Evolutionary conservation across 805 yeast genomes (phyloP).

Genomic region (Starmerella tilneyi): DNA sequence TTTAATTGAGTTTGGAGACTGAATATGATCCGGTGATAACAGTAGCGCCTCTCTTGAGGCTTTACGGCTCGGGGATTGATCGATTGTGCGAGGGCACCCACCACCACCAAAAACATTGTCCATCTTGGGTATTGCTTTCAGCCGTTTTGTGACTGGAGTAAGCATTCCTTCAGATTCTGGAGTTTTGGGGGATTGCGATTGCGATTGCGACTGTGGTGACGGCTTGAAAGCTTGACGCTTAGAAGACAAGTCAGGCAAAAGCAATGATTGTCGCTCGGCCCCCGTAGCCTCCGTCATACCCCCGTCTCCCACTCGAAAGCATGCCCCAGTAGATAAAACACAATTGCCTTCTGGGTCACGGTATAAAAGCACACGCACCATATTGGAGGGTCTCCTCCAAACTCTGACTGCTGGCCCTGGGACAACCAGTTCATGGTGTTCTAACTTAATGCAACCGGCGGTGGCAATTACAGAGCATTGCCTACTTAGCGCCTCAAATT

Average conservation of each 20-base stretch:
- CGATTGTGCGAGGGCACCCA: no score
- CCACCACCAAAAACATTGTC: no score
- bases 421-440: background rate
- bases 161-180: background rate
- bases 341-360: background rate
- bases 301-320: background rate
- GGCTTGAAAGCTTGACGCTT: no score
- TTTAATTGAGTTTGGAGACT: no score
- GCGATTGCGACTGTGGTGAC: no score
- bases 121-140: no score
- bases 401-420: constrained; percentile 9
- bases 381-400: background rate
- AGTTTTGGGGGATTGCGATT: background rate
- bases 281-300: background rate
- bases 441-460: constrained; percentile 3
- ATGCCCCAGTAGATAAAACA: constrained; percentile 14
- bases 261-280: background rate
- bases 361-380: constrained; percentile 6
- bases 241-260: background rate
- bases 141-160: background rate
- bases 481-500: background rate
- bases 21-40: no score
- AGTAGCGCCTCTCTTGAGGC: no score
- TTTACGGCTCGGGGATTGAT: no score
- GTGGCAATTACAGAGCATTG: constrained; percentile 14